These are phyloP conservation scores for Madurella fahalii DNA, from an alignment of 2,329 filamentous ascomycete genomes.

Conservation along the genomic window DNA sequence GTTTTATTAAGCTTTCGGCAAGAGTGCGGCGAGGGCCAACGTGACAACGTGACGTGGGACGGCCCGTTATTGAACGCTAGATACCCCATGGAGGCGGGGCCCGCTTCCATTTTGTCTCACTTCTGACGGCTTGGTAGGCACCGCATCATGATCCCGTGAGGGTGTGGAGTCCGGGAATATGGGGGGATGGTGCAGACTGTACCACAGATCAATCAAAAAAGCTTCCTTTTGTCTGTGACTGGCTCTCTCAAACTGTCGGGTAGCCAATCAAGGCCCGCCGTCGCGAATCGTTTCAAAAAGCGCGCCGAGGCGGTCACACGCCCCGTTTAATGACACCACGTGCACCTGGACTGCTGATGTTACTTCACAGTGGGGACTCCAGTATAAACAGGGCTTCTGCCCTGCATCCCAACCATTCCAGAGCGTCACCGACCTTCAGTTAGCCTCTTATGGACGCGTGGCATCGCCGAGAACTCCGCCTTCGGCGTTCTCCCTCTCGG, in stretches of 20 bases:
- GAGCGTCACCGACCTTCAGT: neutral
- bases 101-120: conserved; percentile 13
- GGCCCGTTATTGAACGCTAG: conserved; percentile 15
- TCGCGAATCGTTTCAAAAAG: neutral
- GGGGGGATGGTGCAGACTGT: conserved; percentile 16
- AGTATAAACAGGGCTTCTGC: conserved; percentile 27
- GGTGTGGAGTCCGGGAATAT: conserved; percentile 12
- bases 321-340: conserved; percentile 34
- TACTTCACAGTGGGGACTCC: conserved; percentile 27
- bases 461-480: neutral
- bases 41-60: conserved; percentile 12
- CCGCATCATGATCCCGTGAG: conserved; percentile 7
- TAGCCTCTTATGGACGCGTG: neutral
- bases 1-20: conserved; percentile 7
- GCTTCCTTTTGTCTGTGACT: conserved; percentile 20
- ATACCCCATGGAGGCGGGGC: conserved; percentile 22
- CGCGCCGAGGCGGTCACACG: conserved; percentile 9
- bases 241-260: conserved; percentile 3
- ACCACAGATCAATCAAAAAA: conserved; percentile 19
- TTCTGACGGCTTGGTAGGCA: conserved; percentile 8
- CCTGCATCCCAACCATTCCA: conserved; percentile 14
- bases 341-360: conserved; percentile 27
- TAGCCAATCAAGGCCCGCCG: conserved; percentile 17
- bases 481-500: neutral
- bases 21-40: conserved; percentile 11